A percentile compares a stretch with the other conserved stretches of the same genome.
These are phyloP conservation scores for Corylus avellana DNA, from an alignment of 306 rosid species.

Conservation along the genomic window DNA sequence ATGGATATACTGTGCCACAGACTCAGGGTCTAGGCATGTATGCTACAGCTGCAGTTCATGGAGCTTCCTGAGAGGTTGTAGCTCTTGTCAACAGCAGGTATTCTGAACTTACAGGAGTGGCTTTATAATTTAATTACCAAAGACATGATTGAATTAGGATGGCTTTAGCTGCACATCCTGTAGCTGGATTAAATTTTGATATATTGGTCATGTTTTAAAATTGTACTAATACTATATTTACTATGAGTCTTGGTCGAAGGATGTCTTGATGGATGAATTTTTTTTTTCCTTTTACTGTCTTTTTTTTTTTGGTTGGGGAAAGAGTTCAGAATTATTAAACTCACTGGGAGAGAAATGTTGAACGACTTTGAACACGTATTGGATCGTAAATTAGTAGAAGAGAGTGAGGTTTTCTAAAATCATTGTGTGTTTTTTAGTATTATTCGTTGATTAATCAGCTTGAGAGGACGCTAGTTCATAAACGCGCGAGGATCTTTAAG, in stretches of 20 bases:
- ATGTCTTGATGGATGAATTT: slow-evolving; percentile 29
- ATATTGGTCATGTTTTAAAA: slow-evolving; percentile 29
- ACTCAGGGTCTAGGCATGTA: slow-evolving; percentile 68
- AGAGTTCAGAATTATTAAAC: not conserved
- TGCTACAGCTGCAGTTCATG: slow-evolving; percentile 65
- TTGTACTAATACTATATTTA: slow-evolving; percentile 39
- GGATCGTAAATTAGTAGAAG: not conserved
- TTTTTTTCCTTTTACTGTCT: not conserved
- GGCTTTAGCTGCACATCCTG: slow-evolving; percentile 53
- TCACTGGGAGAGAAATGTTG: not conserved
- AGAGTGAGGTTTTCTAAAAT: not conserved
- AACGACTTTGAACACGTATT: not conserved
- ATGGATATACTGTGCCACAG: slow-evolving; percentile 63
- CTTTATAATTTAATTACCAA: slow-evolving; percentile 20
- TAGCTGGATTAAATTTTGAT: slow-evolving; percentile 48
- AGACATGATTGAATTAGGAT: slow-evolving; percentile 39
- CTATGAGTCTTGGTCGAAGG: slow-evolving; percentile 50
- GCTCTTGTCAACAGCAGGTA: slow-evolving; percentile 20
- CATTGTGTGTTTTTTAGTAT: not conserved
- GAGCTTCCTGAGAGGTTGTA: slow-evolving; percentile 54
- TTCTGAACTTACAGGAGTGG: slow-evolving; percentile 35
- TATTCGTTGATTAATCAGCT: not conserved
- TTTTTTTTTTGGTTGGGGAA: not conserved
- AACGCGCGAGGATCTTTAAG: not conserved
- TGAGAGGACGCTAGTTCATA: not conserved